Evolutionary conservation across 2,329 filamentous ascomycete species (phyloP).

Genomic region (Colletotrichum limetticola): DNA sequence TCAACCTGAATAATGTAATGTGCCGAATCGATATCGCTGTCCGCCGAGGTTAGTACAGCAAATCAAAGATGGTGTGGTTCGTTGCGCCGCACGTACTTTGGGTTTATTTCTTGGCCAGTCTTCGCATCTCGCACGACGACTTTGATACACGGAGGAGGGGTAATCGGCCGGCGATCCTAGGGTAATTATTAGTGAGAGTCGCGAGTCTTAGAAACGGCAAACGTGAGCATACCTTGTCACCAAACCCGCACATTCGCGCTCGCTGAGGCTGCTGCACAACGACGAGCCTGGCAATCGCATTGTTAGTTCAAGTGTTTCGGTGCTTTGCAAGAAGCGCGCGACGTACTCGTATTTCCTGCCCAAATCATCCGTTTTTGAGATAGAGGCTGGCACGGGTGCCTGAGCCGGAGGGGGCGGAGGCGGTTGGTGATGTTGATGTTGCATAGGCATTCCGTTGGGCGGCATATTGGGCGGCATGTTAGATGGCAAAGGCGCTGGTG

Average conservation of each 20-base stretch:
- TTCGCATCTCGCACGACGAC: conserved; percentile 80
- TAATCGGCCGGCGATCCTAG: conserved; percentile 94
- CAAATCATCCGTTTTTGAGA: conserved; percentile 22
- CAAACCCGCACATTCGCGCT: conserved; percentile 98
- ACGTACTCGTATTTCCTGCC: conserved; percentile 30
- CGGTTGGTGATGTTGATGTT: conserved; percentile 25
- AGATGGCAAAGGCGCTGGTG: conserved; percentile 27
- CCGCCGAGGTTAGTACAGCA: conserved; percentile 40
- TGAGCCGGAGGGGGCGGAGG: background rate
- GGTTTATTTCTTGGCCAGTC: conserved; percentile 84
- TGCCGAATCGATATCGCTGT: conserved; percentile 67
- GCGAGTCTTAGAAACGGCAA: background rate
- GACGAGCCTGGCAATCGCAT: conserved; percentile 63
- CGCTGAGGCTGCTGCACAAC: conserved; percentile 92
- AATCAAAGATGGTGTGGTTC: background rate
- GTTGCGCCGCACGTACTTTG: conserved; percentile 69
- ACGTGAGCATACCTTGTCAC: conserved; percentile 79
- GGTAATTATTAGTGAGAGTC: conserved; percentile 25
- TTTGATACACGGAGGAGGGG: conserved; percentile 90
- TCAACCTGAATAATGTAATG: conserved; percentile 73
- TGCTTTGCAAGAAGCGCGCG: background rate
- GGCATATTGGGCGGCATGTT: conserved; percentile 23
- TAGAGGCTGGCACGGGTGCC: background rate
- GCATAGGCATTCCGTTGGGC: conserved; percentile 20
- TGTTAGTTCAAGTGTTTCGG: background rate